Conservation (phyloP, 108 stramenopile genomes). For the Chaetoceros muelleri region DNA sequence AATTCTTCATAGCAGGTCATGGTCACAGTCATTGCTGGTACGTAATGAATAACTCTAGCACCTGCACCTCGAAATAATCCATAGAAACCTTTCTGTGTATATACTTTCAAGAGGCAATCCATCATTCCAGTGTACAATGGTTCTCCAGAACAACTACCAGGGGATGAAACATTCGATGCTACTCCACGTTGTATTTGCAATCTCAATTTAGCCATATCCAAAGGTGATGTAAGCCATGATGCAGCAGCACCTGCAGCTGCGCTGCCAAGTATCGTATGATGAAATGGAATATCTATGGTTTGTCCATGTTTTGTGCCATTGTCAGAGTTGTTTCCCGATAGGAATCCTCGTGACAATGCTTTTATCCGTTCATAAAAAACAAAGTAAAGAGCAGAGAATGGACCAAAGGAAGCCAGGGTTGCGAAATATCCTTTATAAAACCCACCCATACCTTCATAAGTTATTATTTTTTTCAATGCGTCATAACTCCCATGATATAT, state of each 20-base stretch:
- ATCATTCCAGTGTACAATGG: conserved; percentile 41
- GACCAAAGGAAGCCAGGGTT: conserved; percentile 90
- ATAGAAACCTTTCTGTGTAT: conserved; percentile 46
- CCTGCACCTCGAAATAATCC: conserved; percentile 92
- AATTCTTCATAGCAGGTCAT: conserved; percentile 89
- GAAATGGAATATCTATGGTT: conserved; percentile 40
- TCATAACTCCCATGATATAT: conserved; percentile 73
- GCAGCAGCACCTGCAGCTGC: conserved; percentile 84
- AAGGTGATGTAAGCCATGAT: conserved; percentile 89
- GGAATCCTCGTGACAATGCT: conserved; percentile 16
- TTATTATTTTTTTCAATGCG: conserved; percentile 58
- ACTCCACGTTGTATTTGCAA: conserved; percentile 81
- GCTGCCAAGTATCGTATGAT: conserved; percentile 55
- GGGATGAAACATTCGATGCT: not conserved
- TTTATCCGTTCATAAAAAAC: conserved; percentile 89
- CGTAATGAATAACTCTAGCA: conserved; percentile 86
- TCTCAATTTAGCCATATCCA: conserved; percentile 95
- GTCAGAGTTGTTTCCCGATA: conserved; percentile 7
- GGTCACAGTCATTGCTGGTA: conserved; percentile 88
- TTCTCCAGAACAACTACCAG: not conserved
- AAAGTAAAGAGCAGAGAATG: conserved; percentile 96
- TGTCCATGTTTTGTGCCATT: not conserved
- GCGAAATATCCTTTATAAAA: conserved; percentile 92
- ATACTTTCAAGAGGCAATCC: conserved; percentile 57
- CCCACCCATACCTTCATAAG: conserved; percentile 75